phyloP scores from a whole-genome alignment of 495 filamentous ascomycete genomes.

The Penicillium canariense region DNA sequence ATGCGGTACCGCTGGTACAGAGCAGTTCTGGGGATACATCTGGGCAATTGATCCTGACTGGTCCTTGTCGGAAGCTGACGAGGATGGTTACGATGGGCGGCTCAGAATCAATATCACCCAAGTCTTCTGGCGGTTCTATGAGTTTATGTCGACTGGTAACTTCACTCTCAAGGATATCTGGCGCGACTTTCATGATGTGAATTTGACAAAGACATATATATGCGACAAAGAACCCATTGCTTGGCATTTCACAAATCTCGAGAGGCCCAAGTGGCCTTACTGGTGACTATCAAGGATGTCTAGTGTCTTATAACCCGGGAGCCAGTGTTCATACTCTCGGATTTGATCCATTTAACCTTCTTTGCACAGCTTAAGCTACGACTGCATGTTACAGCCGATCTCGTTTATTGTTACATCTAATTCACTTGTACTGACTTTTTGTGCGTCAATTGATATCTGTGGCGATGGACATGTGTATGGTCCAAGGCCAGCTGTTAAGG shows the following conservation, averaged over 20 bases:
- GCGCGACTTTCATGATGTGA: conserved; percentile 1
- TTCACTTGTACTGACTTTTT: too few species aligned
- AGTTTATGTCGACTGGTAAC: neutral
- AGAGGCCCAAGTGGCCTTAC: neutral
- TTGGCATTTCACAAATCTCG: neutral
- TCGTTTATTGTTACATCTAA: too few species aligned
- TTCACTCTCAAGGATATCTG: conserved; percentile 7
- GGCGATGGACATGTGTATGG: too few species aligned
- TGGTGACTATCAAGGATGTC: neutral
- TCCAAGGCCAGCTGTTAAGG: too few species aligned
- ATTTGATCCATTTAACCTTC: too few species aligned
- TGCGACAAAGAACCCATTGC: neutral
- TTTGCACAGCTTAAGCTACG: too few species aligned
- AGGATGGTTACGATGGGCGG: conserved; percentile 7
- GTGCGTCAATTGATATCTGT: too few species aligned
- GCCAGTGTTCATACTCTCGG: too few species aligned
- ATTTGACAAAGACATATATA: neutral
- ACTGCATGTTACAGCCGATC: too few species aligned
- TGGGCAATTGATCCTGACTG: neutral
- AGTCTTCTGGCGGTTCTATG: conserved; percentile 3
- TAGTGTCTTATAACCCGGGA: neutral
- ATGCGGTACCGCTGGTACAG: neutral
- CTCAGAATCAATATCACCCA: neutral
- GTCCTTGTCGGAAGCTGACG: neutral
- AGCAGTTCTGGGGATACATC: neutral